Percentiles rank a stretch among this genome's conserved stretches.
phyloP scores from a whole-genome alignment of 1,284 basidiomycete genomes.

The Schizophyllum amplum region DNA sequence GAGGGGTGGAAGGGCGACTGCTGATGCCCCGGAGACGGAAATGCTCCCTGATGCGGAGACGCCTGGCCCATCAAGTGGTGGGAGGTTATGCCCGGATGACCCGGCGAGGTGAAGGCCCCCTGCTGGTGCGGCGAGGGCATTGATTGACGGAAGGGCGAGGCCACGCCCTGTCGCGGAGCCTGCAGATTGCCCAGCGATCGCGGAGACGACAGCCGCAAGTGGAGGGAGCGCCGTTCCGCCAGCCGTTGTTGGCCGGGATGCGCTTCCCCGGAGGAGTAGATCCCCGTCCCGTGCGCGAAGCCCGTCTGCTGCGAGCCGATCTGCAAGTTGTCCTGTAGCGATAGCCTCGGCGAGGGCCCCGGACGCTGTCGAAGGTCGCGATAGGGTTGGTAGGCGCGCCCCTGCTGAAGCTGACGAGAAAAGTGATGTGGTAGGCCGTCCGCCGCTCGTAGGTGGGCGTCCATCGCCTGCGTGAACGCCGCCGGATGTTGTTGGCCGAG shows the following conservation, averaged over 20 bases:
- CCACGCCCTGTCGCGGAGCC: not conserved
- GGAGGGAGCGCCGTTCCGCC: slow-evolving; percentile 12
- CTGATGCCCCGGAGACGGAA: too few relatives aligned
- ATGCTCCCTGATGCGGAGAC: too few relatives aligned
- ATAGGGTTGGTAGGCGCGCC: not conserved
- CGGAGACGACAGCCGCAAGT: slow-evolving; percentile 12
- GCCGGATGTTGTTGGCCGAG: too few relatives aligned
- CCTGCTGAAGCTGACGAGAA: too few relatives aligned
- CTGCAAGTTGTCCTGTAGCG: not conserved
- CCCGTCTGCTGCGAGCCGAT: not conserved
- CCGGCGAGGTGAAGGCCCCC: slow-evolving; percentile 12
- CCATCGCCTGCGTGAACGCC: too few relatives aligned
- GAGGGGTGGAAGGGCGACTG: too few relatives aligned
- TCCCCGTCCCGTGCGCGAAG: not conserved
- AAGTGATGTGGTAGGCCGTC: not conserved
- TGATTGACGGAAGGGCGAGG: slow-evolving; percentile 1
- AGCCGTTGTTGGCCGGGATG: slow-evolving; percentile 12
- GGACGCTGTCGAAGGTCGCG: not conserved
- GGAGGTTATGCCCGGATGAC: too few relatives aligned
- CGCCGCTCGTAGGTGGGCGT: not conserved
- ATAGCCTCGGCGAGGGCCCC: slow-evolving; percentile 1
- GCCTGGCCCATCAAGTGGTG: too few relatives aligned
- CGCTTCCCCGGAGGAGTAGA: not conserved
- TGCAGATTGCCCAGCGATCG: slow-evolving; percentile 4
- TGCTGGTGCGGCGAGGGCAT: not conserved